Base-by-base conservation (phyloP, 2,329 filamentous ascomycete species). In the Microcyclospora tardicrescens region DNA sequence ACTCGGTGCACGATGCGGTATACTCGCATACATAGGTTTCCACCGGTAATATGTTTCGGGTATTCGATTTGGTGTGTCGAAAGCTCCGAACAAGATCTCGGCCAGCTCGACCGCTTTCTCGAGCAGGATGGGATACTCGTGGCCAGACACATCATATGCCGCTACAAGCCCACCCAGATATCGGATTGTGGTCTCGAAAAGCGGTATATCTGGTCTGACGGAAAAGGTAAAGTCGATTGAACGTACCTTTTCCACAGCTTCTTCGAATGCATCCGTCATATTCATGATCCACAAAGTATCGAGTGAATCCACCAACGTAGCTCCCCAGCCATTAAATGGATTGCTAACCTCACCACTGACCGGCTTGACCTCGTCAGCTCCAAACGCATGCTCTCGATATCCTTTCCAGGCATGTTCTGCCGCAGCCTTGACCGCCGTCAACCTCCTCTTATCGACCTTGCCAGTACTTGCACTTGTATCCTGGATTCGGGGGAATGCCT, bases 61-160 rank as follows among this genome's bases (percentile, higher is more conserved):
- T 84, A 96, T 93, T 50, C 85, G 77, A 59, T 96, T 95, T 1
- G 87, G 87, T 0, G 89, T 95, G 60, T 93, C 85, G 52, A 93
- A 93, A 3, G 81, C 73, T 38, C 80, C 77, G 65, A 87, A 85
- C 27, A 93, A 65, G 43, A 93, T 72, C 51, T 89, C 81, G 30
- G 77, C 85, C 16, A 91, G 72, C 60, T 89, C 80, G 28, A 80
- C 69, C 1, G 85, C 83, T 61, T 93, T 91, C 38, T 79, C 73
- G 27, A 93, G 68, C 10, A 93, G 67, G 16, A 81, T 67, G 14
- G 70, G 62, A 52, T 93, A 81, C 44, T 68, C 67, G 73, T 76
- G 13, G 74, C 49, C 81, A 37, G 82, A 87, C 40, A 95, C 70
- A 62, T 96, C 89, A 57, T 89, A 95, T 6, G 87, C 87, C 30